Conservation (phyloP, 768 basidiomycete species). For the Termitomyces sp. region DNA sequence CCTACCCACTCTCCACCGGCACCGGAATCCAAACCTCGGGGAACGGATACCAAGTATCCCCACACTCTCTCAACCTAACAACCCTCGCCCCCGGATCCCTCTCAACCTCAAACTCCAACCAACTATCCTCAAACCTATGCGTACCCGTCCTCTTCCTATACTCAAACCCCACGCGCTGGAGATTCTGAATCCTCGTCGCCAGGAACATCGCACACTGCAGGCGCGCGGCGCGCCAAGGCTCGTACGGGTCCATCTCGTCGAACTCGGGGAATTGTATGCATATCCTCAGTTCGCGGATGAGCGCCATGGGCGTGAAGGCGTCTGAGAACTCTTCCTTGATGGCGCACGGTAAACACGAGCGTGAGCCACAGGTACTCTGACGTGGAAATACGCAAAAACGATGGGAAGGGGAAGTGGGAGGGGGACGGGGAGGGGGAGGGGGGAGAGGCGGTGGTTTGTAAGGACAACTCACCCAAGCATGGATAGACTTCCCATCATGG, state of each 20-base stretch:
- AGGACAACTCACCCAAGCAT: constrained; percentile 35
- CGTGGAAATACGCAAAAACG: background rate
- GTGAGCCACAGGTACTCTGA: constrained; percentile 9
- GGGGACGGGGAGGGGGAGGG: background rate
- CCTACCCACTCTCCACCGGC: background rate
- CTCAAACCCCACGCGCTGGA: constrained; percentile 37
- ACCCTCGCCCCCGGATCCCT: constrained; percentile 21
- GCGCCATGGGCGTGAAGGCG: constrained; percentile 26
- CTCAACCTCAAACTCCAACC: constrained; percentile 39
- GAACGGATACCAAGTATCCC: too few species aligned
- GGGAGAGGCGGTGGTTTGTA: background rate
- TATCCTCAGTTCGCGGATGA: constrained; percentile 30
- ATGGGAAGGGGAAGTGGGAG: too few species aligned
- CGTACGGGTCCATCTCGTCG: constrained; percentile 31
- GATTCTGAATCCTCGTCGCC: constrained; percentile 28
- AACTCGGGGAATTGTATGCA: constrained; percentile 39
- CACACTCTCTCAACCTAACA: constrained; percentile 28
- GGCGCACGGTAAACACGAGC: constrained; percentile 2
- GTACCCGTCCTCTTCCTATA: constrained; percentile 39
- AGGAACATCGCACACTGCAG: constrained; percentile 35
- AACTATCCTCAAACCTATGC: constrained; percentile 40
- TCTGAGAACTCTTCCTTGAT: constrained; percentile 32
- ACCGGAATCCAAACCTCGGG: constrained; percentile 38
- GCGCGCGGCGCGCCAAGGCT: constrained; percentile 33
- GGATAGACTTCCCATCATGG: constrained; percentile 36